Evolutionary conservation across 129 eudicot species (phyloP), one percentile per base, ranked within the genome.

Genomic region (Pseudognaphalium luteoalbum): DNA sequence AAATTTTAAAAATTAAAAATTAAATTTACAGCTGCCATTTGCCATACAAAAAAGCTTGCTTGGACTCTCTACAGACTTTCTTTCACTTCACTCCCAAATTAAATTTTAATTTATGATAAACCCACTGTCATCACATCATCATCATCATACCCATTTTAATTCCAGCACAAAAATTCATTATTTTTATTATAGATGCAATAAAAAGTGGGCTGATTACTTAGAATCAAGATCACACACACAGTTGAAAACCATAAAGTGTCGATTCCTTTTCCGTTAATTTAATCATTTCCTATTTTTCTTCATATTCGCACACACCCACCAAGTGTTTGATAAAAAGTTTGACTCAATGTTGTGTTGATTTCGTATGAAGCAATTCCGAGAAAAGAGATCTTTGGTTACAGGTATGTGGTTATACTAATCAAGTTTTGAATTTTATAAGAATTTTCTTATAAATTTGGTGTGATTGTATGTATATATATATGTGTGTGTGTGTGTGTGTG

Each of bases 71-170:
- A 9, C 61, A 25, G 30, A 58, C 69, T 61, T 44, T 78, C 82
- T 78, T 73, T 78, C 82, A 78, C 77, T 78, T 62, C 77, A 70
- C 82, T 78, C 69, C 64, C 79, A 42, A 21, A 42, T 62, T 51
- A 65, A 76, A 44, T 70, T 35, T 0, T 52, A 52, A 33, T 20
- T 5, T 69, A 47, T 59, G 59, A 57, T 57, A 60, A 69, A 70
- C 70, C 76, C 17, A 47, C 54, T 47, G 54, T 47, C 54, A 47
- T 47, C 81, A 60, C 61, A 70, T 17, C 61, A 12, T 58, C 61
- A 12, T 58, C 61, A 12, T 9, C 52, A 60, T 34, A 30, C 10
- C 63, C 54, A 44, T 28, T 78, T 78, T 71, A 78, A 9, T 70
- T 78, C 76, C 70, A 70, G 64, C 61, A 70, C 68, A 41, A 68